Base-by-base conservation (phyloP, 2,329 filamentous ascomycete species). In the Camptophora hylomeconis region DNA sequence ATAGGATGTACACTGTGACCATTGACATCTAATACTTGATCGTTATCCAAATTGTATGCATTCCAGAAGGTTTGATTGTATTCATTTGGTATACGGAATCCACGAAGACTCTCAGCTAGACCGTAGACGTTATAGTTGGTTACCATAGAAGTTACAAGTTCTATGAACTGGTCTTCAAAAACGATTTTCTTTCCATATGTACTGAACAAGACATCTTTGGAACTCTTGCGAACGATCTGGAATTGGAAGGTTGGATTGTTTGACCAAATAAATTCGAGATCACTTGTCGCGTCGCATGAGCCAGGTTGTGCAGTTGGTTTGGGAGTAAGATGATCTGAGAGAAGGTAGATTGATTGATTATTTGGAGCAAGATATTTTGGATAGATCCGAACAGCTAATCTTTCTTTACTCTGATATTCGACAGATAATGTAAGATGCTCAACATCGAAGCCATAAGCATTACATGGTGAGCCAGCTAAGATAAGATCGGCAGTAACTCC, bases 371-470 rank as follows among this genome's bases (percentile, higher is more conserved):
- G 52, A 44, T 75, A 62, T 5, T 70, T 66, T 1, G 80, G 80
- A 11, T 65, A 58, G 31, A 92, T 82, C 41, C 75, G 71, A 27
- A 89, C 60, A 31, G 76, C 74, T 21, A 89, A 52, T 2, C 80
- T 65, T 41, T 80, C 69, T 10, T 56, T 53, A 4, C 69, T 64
- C 47, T 81, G 72, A 40, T 75, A 77, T 44, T 75, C 69, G 8
- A 89, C 75, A 3, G 70, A 65, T 17, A 92, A 57, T 19, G 63
- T 66, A 26, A 92, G 57, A 4, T 65, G 58, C 14, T 74, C 63
- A 16, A 92, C 58, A 47, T 92, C 83, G 5, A 65, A 76, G 0
- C 83, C 82, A 39, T 87, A 92, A 13, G 72, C 68, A 51, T 87
- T 79, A 58, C 82, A 74, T 17, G 67, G 48, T 13, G 56, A 40